A percentile compares a stretch with the other conserved stretches of the same genome.
Conservation (phyloP, 192 early-diverging fungal genomes). For the Piromyces finnis region DNA sequence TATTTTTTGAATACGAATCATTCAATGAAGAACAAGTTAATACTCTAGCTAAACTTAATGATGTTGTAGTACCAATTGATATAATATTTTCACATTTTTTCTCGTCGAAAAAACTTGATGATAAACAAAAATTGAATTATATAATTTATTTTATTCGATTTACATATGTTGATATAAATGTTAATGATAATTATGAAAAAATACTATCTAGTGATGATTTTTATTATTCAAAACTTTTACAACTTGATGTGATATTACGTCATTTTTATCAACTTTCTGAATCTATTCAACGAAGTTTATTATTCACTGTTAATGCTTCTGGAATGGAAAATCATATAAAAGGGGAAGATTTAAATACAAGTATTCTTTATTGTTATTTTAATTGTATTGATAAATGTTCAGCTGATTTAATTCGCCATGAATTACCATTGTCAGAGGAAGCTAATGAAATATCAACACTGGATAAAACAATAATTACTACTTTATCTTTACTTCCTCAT, state of each 20-base stretch:
- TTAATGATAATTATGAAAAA: background rate
- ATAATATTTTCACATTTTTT: background rate
- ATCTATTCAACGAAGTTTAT: background rate
- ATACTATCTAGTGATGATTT: background rate
- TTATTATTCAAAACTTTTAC: background rate
- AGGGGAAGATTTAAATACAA: background rate
- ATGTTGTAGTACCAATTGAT: background rate
- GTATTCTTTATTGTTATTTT: background rate
- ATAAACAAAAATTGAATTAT: background rate
- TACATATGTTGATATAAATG: background rate
- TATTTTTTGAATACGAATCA: background rate
- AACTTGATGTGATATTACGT: background rate
- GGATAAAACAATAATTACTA: background rate
- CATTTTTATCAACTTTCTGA: background rate
- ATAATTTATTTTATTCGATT: background rate
- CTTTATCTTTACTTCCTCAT: background rate
- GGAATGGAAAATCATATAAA: background rate
- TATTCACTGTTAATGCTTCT: background rate
- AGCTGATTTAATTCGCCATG: background rate
- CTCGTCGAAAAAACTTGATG: background rate
- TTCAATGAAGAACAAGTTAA: background rate
- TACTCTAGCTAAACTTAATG: background rate
- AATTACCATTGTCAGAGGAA: background rate
- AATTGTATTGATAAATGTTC: background rate
- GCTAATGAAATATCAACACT: background rate